Evolutionary conservation across 140 eudicot species (phyloP).

Genomic region (Ambrosia hybrid): DNA sequence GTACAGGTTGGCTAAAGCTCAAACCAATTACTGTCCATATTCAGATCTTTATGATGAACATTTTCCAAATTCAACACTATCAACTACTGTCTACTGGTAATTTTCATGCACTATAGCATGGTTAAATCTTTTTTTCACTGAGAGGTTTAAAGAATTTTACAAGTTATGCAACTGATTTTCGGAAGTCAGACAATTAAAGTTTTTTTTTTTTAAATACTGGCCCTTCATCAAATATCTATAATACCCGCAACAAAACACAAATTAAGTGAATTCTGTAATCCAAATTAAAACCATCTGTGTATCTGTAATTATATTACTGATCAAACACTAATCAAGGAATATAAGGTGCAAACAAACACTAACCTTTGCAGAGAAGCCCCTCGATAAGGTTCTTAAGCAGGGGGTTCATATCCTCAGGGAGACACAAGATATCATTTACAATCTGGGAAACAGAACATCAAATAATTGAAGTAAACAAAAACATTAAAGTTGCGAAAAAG

Average conservation of each 20-base stretch:
- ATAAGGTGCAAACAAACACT: constrained; percentile 14
- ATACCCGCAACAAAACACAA: too few relatives aligned
- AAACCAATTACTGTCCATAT: too few relatives aligned
- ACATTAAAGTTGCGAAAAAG: not conserved
- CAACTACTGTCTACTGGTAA: constrained; percentile 6
- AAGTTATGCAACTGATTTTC: not conserved
- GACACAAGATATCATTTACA: constrained; percentile 50
- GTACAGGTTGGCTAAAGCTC: too few relatives aligned
- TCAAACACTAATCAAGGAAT: constrained; percentile 6
- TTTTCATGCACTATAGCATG: constrained; percentile 7
- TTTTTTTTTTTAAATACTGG: not conserved
- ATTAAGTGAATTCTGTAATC: not conserved
- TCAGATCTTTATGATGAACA: not conserved
- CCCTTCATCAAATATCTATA: not conserved
- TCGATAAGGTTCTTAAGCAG: constrained; percentile 67
- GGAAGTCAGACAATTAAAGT: not conserved
- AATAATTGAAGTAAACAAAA: not conserved
- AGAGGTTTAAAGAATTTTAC: not conserved
- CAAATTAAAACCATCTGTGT: constrained; percentile 13
- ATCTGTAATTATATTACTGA: not conserved
- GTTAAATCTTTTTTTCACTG: not conserved
- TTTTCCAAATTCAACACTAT: not conserved
- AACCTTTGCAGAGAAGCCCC: constrained; percentile 97
- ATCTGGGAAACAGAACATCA: constrained; percentile 47
- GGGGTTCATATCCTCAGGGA: constrained; percentile 76